These are phyloP conservation scores for Boletus reticulatus DNA, from an alignment of 768 basidiomycete genomes.

Conservation along the genomic window DNA sequence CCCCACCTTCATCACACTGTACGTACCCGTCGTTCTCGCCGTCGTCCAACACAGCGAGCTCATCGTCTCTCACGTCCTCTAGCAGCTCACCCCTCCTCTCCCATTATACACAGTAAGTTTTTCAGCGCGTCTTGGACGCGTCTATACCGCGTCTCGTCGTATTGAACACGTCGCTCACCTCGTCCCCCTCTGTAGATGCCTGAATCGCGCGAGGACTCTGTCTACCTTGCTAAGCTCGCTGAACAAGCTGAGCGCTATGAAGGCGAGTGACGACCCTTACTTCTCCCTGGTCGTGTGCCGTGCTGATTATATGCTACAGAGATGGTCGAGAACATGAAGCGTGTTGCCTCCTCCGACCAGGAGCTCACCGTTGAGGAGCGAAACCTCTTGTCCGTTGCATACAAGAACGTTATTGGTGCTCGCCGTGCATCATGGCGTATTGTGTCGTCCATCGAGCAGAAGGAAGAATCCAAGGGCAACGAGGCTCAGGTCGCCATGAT, in stretches of 20 bases:
- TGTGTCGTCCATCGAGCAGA: conserved; percentile 97
- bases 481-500: conserved; percentile 96
- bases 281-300: conserved; percentile 11
- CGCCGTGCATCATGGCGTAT: conserved; percentile 98
- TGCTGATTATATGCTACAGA: conserved; percentile 43
- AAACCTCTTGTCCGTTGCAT: conserved; percentile 95
- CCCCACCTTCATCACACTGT: conserved; percentile 40
- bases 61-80: conserved; percentile 24
- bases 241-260: conserved; percentile 99
- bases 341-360: conserved; percentile 94
- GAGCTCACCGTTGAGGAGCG: conserved; percentile 99
- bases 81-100: conserved; percentile 21
- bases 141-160: conserved; percentile 23
- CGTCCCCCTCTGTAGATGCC: conserved; percentile 53
- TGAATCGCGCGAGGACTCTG: conserved; percentile 87
- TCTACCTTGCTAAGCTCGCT: conserved; percentile 99
- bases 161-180: conserved; percentile 18
- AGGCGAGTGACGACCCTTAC: conserved; percentile 49
- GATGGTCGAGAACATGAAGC: conserved; percentile 99
- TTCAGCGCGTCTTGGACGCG: conserved; percentile 39
- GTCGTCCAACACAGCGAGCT: conserved; percentile 35
- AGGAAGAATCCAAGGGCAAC: conserved; percentile 98
- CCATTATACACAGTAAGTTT: conserved; percentile 41
- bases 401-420: conserved; percentile 99
- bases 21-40: conserved; percentile 34